Percentiles rank a stretch among this genome's conserved stretches.
Evolutionary conservation across 495 filamentous ascomycete species (phyloP).

Genomic region (Neurospora intermedia): DNA sequence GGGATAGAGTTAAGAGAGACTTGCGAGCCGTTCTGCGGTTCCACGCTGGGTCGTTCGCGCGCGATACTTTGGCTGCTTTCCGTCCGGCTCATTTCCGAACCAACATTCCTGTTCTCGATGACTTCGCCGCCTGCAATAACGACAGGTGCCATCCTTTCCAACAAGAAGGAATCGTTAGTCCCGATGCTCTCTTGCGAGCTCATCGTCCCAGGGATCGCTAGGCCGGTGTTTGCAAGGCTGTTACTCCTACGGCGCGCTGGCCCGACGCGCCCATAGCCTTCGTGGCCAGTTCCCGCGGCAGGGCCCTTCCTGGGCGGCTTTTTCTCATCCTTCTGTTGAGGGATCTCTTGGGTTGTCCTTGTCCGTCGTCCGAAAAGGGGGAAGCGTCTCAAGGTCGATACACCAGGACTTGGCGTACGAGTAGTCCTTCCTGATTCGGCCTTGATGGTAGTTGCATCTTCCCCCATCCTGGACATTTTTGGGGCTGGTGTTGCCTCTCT

Average conservation of each 20-base stretch:
- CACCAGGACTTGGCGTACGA: slow-evolving; percentile 39
- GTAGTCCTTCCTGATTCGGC: slow-evolving; percentile 21
- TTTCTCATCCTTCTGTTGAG: slow-evolving; percentile 39
- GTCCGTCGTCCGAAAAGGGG: slow-evolving; percentile 67
- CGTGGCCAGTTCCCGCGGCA: slow-evolving; percentile 85
- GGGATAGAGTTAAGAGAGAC: slow-evolving; percentile 29
- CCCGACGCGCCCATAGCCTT: slow-evolving; percentile 78
- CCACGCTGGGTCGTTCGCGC: slow-evolving; percentile 38
- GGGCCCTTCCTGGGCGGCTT: slow-evolving; percentile 67
- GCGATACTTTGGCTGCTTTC: slow-evolving; percentile 53
- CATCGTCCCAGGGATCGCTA: slow-evolving; percentile 35
- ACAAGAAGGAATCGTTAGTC: slow-evolving; percentile 45
- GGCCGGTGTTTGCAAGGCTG: slow-evolving; percentile 34
- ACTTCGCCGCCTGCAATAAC: slow-evolving; percentile 69
- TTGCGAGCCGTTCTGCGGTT: slow-evolving; percentile 33
- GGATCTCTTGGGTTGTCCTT: slow-evolving; percentile 49
- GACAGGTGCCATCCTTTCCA: slow-evolving; percentile 74
- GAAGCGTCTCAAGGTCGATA: slow-evolving; percentile 46
- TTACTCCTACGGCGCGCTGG: slow-evolving; percentile 48
- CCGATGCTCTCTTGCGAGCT: slow-evolving; percentile 38
- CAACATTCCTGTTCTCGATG: slow-evolving; percentile 45
- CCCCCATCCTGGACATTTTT: slow-evolving; percentile 15
- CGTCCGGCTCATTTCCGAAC: slow-evolving; percentile 43
- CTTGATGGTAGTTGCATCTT: slow-evolving; percentile 14
- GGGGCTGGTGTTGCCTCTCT: slow-evolving; percentile 32